Conservation (phyloP, 2,329 filamentous ascomycete species). For the Fusarium duplospermum region DNA sequence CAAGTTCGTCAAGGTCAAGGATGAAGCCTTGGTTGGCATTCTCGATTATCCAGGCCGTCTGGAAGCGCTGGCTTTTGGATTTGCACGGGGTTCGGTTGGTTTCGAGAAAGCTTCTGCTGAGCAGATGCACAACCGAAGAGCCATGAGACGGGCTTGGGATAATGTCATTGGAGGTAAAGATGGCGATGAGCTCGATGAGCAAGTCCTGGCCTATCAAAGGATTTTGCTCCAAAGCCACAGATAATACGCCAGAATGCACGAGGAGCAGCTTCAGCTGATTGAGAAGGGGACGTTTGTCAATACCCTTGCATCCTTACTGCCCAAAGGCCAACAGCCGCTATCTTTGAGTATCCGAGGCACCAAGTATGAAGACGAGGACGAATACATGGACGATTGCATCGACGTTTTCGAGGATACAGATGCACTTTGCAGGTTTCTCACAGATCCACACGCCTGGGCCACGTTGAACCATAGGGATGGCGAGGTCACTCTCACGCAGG, state of each 20-base stretch:
- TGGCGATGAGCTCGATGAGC: neutral
- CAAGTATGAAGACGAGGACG: no score
- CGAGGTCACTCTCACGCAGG: neutral
- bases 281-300: neutral
- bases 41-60: no score
- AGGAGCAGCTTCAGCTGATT: neutral
- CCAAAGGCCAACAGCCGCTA: neutral
- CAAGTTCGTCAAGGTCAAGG: neutral
- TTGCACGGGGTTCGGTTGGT: neutral
- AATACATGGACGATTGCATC: neutral
- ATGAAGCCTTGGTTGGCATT: neutral
- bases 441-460: neutral
- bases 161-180: neutral
- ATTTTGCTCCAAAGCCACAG: neutral
- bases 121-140: neutral
- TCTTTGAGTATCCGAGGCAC: neutral
- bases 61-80: neutral
- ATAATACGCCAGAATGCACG: neutral
- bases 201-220: neutral
- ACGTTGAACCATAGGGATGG: neutral
- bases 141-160: neutral
- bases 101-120: neutral
- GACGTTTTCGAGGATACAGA: neutral
- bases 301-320: neutral
- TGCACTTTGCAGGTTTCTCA: neutral